Percentiles rank a stretch among this genome's conserved stretches.
Conservation (phyloP, 495 filamentous ascomycete genomes). For the Talaromyces borbonicus region DNA sequence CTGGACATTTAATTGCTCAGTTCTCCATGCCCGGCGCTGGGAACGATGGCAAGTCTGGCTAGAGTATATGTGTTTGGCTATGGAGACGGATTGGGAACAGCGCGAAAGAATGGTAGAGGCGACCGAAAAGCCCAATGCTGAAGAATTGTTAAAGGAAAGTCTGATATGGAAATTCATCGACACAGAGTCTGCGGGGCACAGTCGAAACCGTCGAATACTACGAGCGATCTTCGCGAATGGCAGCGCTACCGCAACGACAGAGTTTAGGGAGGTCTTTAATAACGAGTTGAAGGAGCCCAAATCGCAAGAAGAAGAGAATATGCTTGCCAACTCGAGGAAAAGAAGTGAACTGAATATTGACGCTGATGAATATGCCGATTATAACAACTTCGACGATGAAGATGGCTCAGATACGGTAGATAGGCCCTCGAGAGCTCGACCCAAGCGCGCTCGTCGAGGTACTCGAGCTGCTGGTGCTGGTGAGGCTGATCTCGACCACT, state of each 20-base stretch:
- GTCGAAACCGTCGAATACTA: constrained; percentile 42
- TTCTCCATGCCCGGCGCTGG: constrained; percentile 62
- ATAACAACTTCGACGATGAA: constrained; percentile 36
- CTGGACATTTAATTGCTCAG: constrained; percentile 89
- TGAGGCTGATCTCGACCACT: not conserved
- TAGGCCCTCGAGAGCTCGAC: constrained; percentile 8
- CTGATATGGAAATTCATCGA: constrained; percentile 49
- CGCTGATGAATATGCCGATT: constrained; percentile 47
- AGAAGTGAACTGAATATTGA: constrained; percentile 47
- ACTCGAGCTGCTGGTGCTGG: constrained; percentile 10
- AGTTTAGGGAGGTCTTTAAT: constrained; percentile 52
- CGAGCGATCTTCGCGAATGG: constrained; percentile 59
- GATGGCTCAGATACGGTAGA: constrained; percentile 33
- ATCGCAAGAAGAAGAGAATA: constrained; percentile 17
- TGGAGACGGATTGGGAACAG: constrained; percentile 66
- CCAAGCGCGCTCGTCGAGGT: constrained; percentile 27
- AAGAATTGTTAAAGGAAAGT: constrained; percentile 29
- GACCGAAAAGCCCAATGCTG: constrained; percentile 16
- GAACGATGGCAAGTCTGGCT: constrained; percentile 75
- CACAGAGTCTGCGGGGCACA: constrained; percentile 23
- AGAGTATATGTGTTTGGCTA: constrained; percentile 63
- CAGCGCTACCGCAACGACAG: constrained; percentile 27
- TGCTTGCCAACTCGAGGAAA: constrained; percentile 22
- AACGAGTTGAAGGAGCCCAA: constrained; percentile 44
- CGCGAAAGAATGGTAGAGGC: constrained; percentile 18